These are phyloP conservation scores for Cladophialophora exuberans DNA, from an alignment of 2,329 filamentous ascomycete species.

Conservation along the genomic window DNA sequence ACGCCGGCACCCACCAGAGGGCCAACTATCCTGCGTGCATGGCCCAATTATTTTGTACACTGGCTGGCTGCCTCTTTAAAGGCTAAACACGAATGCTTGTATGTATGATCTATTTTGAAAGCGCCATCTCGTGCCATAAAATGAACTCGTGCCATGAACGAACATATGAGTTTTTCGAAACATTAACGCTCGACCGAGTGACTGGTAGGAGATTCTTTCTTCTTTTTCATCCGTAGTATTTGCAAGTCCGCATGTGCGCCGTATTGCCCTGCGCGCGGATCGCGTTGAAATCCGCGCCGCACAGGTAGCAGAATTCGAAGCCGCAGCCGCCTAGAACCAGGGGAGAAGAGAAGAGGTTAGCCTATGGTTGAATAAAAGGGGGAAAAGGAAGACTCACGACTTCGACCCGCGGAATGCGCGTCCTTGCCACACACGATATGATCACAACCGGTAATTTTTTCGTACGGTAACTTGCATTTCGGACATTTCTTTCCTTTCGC, in stretches of 20 bases:
- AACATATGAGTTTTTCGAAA: too few species aligned
- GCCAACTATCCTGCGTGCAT: too few species aligned
- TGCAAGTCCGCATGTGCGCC: slow-evolving; percentile 7
- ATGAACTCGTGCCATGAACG: too few species aligned
- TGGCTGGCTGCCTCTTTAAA: too few species aligned
- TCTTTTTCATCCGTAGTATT: slow-evolving; percentile 8
- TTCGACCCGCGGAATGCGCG: slow-evolving; percentile 6
- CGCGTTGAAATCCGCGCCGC: slow-evolving; percentile 12
- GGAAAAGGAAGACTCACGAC: not conserved
- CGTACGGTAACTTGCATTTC: slow-evolving; percentile 7
- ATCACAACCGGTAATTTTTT: slow-evolving; percentile 15
- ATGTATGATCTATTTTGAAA: too few species aligned
- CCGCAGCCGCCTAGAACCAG: slow-evolving; percentile 11
- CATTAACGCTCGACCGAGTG: too few species aligned
- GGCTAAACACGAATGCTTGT: too few species aligned
- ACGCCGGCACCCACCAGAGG: too few species aligned
- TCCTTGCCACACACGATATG: slow-evolving; percentile 16
- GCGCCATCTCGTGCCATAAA: too few species aligned
- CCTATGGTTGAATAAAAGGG: too few species aligned
- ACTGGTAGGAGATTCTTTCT: not conserved
- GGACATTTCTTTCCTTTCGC: slow-evolving; percentile 17
- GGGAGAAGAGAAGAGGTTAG: not conserved
- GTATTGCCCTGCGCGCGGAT: slow-evolving; percentile 12
- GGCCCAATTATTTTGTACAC: too few species aligned
- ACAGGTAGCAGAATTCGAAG: slow-evolving; percentile 18